These are phyloP conservation scores for Ogataea corticis DNA, from an alignment of 805 yeast species.

Conservation along the genomic window DNA sequence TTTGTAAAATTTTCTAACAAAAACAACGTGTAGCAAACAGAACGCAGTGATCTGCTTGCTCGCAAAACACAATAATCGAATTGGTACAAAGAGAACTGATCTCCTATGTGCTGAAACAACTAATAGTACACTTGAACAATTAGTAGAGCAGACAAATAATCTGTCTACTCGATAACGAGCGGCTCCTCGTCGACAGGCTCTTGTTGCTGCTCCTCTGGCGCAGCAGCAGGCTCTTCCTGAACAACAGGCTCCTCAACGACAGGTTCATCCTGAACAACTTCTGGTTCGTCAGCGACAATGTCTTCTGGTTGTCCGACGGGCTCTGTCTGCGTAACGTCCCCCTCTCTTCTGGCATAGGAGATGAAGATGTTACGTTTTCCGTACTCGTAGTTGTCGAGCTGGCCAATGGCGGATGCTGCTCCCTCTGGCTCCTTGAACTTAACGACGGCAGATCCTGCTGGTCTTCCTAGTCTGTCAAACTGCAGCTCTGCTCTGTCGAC, in stretches of 20 bases:
- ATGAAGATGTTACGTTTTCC: conserved; percentile 77
- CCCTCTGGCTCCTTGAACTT: conserved; percentile 63
- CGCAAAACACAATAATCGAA: background rate
- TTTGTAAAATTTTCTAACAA: background rate
- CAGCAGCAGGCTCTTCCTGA: conserved; percentile 1
- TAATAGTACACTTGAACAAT: conserved; percentile 4
- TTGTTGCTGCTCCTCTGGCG: conserved; percentile 7
- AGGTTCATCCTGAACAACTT: background rate
- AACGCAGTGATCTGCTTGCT: too few species aligned
- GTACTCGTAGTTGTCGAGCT: conserved; percentile 76
- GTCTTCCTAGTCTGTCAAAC: conserved; percentile 57
- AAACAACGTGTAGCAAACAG: background rate
- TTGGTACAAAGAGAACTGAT: background rate
- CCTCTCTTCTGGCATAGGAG: conserved; percentile 56
- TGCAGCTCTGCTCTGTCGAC: conserved; percentile 78
- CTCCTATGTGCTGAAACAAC: background rate
- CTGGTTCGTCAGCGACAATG: background rate
- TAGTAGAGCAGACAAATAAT: background rate
- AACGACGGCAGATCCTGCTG: conserved; percentile 86
- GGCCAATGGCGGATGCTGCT: conserved; percentile 74
- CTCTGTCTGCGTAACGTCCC: background rate
- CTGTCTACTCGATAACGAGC: conserved; percentile 9
- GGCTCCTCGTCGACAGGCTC: conserved; percentile 9
- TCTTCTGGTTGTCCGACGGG: background rate
- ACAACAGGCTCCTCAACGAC: too few species aligned